phyloP scores from a whole-genome alignment of 768 basidiomycete species.

The Xerocomellus intermedius region DNA sequence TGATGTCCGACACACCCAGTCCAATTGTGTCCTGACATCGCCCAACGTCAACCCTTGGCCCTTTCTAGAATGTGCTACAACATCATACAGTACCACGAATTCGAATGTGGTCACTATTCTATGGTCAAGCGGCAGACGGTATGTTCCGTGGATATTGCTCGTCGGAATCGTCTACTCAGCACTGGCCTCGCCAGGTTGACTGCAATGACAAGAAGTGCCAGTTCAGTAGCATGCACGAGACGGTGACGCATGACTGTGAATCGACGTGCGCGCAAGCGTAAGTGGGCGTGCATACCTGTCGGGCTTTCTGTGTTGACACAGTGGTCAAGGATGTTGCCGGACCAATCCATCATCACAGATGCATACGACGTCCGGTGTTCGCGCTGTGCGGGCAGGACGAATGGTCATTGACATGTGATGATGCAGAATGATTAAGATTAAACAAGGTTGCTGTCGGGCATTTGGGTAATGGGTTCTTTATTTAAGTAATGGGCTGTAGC shows the following conservation, averaged over 20 bases:
- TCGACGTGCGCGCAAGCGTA: constrained; percentile 39
- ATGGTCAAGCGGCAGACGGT: constrained; percentile 37
- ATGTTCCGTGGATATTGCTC: constrained; percentile 3
- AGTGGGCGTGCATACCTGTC: constrained; percentile 2
- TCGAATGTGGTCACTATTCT: constrained; percentile 33
- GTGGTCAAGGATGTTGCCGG: constrained; percentile 25
- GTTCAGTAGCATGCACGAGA: constrained; percentile 38
- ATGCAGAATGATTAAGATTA: background rate
- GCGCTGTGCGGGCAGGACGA: constrained; percentile 20
- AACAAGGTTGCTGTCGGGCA: background rate
- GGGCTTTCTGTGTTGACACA: constrained; percentile 1
- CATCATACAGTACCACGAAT: constrained; percentile 34
- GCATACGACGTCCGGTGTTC: constrained; percentile 9
- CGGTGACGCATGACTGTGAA: constrained; percentile 36
- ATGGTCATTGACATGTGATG: constrained; percentile 23
- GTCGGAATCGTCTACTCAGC: background rate
- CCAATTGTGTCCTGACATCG: background rate
- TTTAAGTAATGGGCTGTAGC: background rate
- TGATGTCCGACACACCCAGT: constrained; percentile 2
- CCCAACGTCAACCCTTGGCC: background rate
- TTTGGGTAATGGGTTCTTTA: background rate
- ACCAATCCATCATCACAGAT: constrained; percentile 30
- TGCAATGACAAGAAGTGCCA: constrained; percentile 42
- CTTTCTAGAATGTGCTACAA: constrained; percentile 33
- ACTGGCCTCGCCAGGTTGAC: constrained; percentile 41